These are phyloP conservation scores for Exserohilum rostratum DNA, from an alignment of 2,329 filamentous ascomycete species.

Conservation along the genomic window DNA sequence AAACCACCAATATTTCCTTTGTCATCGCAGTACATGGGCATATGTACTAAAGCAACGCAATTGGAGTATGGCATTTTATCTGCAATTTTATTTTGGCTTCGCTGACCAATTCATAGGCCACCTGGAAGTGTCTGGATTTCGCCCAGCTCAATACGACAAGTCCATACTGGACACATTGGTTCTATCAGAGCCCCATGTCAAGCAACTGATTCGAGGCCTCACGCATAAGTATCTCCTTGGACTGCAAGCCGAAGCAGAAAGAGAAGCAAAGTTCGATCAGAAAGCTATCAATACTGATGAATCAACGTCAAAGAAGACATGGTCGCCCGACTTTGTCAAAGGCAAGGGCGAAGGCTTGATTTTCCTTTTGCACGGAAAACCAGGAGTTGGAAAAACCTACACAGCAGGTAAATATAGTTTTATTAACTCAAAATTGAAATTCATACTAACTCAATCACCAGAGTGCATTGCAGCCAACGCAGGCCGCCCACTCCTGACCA, in stretches of 20 bases:
- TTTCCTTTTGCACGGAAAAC: conserved; percentile 29
- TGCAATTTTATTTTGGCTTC: too few species aligned
- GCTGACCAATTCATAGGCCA: neutral
- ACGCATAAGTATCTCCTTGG: neutral
- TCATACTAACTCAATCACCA: neutral
- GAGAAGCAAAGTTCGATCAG: neutral
- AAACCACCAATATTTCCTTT: neutral
- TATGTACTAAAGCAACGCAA: neutral
- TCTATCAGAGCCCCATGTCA: neutral
- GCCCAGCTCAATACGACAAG: neutral
- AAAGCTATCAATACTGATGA: neutral
- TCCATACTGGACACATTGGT: neutral
- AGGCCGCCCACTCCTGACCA: conserved; percentile 19
- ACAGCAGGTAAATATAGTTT: conserved; percentile 18
- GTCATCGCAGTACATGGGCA: neutral
- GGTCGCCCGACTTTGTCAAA: conserved; percentile 12
- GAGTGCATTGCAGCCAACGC: conserved; percentile 22
- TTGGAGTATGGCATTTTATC: neutral
- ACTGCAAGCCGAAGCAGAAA: neutral
- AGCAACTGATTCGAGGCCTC: neutral
- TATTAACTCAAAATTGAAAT: neutral
- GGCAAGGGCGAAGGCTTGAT: conserved; percentile 30
- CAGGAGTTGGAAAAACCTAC: conserved; percentile 34
- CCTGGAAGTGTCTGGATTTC: neutral
- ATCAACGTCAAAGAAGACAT: neutral